phyloP scores from a whole-genome alignment of 495 filamentous ascomycete genomes.

The Penicillium herquei region DNA sequence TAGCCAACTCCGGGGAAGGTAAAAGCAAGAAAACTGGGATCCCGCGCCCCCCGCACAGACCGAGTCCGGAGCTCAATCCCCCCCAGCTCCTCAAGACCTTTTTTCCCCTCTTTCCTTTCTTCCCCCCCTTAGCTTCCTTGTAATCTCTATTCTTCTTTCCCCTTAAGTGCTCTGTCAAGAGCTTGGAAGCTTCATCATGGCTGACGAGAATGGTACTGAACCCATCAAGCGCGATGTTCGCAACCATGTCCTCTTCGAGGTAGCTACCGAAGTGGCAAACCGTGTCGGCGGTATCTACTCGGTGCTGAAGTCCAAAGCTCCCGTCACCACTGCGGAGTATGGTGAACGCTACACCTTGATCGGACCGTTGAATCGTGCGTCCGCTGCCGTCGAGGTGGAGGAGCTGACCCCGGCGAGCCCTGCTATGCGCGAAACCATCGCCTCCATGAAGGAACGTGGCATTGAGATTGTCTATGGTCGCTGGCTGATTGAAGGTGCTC shows the following conservation, averaged over 20 bases:
- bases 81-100: conserved; percentile 5
- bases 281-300: conserved; percentile 98
- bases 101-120: conserved; percentile 1
- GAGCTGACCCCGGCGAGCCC: conserved; percentile 80
- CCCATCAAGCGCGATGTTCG: conserved; percentile 62
- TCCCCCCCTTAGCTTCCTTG: conserved; percentile 10
- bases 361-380: conserved; percentile 87
- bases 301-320: conserved; percentile 97
- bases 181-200: conserved; percentile 20
- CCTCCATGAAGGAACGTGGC: conserved; percentile 85
- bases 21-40: conserved; percentile 8
- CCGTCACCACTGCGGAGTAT: conserved; percentile 97
- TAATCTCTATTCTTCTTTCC: neutral
- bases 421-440: conserved; percentile 75
- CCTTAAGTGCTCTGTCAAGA: neutral
- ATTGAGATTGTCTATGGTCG: conserved; percentile 89
- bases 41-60: conserved; percentile 28
- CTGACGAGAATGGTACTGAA: conserved; percentile 37
- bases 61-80: conserved; percentile 22
- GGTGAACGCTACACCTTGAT: conserved; percentile 94
- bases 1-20: conserved; percentile 6
- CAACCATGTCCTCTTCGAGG: conserved; percentile 86
- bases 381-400: conserved; percentile 95
- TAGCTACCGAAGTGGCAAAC: conserved; percentile 96
- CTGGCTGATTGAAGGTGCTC: conserved; percentile 97